A percentile compares a stretch with the other conserved stretches of the same genome.
Conservation (phyloP, 768 basidiomycete genomes). For the Porpolomopsis calyptriformis region DNA sequence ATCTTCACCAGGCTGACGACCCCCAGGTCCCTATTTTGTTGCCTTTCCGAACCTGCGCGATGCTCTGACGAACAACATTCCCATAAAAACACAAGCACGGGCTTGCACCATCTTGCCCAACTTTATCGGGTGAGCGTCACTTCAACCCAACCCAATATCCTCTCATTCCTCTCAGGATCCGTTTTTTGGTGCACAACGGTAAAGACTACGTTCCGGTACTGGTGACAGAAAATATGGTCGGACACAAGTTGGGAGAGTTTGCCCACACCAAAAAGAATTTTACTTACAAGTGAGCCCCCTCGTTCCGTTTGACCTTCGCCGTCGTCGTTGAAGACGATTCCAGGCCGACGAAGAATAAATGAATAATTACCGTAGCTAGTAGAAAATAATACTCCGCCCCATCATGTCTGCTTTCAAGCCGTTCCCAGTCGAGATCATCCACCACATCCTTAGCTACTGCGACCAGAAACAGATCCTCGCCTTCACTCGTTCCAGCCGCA, state of each 20-base stretch:
- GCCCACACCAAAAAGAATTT: slow-evolving; percentile 82
- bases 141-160: neutral
- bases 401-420: neutral
- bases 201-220: slow-evolving; percentile 78
- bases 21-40: slow-evolving; percentile 84
- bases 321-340: neutral
- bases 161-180: slow-evolving; percentile 38
- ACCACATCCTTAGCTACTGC: too few relatives aligned
- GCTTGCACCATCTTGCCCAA: slow-evolving; percentile 90
- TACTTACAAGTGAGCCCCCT: slow-evolving; percentile 60
- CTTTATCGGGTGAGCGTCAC: slow-evolving; percentile 72
- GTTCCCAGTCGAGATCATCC: too few relatives aligned
- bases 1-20: neutral
- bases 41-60: slow-evolving; percentile 83
- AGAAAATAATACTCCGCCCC: too few relatives aligned
- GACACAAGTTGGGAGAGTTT: slow-evolving; percentile 96
- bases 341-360: slow-evolving; percentile 4
- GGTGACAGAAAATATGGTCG: slow-evolving; percentile 96
- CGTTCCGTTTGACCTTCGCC: neutral
- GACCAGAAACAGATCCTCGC: too few relatives aligned
- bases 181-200: slow-evolving; percentile 92
- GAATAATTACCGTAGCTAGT: neutral
- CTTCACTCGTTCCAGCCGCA: too few relatives aligned
- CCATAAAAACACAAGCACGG: slow-evolving; percentile 81
- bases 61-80: slow-evolving; percentile 68